Conservation (phyloP, 2,329 filamentous ascomycete species). For the Xylaria sp. region DNA sequence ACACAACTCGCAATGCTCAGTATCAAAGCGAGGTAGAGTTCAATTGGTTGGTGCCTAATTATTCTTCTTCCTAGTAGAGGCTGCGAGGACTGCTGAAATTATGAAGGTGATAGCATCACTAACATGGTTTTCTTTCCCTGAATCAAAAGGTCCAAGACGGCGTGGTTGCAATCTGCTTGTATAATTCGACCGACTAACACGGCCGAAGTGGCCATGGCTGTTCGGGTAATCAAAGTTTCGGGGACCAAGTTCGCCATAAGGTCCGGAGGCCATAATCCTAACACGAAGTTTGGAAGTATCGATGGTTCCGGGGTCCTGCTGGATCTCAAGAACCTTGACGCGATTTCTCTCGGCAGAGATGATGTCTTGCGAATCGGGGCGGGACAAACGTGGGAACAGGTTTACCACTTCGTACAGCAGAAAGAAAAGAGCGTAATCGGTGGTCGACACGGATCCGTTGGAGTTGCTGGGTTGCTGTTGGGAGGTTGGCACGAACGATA, state of each 20-base stretch:
- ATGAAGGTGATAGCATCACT: background rate
- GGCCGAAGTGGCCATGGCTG: slow-evolving; percentile 27
- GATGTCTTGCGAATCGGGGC: slow-evolving; percentile 19
- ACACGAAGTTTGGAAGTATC: slow-evolving; percentile 34
- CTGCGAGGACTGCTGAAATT: background rate
- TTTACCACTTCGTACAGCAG: slow-evolving; percentile 37
- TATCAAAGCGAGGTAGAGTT: background rate
- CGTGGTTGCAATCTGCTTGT: slow-evolving; percentile 32
- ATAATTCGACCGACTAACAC: slow-evolving; percentile 25
- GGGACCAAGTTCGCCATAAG: slow-evolving; percentile 35
- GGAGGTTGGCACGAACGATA: slow-evolving; percentile 30
- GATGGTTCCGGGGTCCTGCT: slow-evolving; percentile 36
- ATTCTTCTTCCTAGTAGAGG: background rate
- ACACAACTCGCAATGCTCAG: background rate
- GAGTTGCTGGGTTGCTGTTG: slow-evolving; percentile 35
- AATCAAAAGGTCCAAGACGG: background rate
- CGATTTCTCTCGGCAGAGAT: slow-evolving; percentile 10
- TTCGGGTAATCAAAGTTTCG: slow-evolving; percentile 23
- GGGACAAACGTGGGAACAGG: slow-evolving; percentile 30
- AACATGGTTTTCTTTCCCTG: background rate
- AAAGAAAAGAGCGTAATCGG: slow-evolving; percentile 27
- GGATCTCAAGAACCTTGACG: slow-evolving; percentile 32
- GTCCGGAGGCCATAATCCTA: slow-evolving; percentile 35
- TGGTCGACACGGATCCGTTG: slow-evolving; percentile 35
- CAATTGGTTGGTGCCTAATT: background rate